Base-by-base conservation (phyloP, 495 filamentous ascomycete species). In the Trichoderma reesei region DNA sequence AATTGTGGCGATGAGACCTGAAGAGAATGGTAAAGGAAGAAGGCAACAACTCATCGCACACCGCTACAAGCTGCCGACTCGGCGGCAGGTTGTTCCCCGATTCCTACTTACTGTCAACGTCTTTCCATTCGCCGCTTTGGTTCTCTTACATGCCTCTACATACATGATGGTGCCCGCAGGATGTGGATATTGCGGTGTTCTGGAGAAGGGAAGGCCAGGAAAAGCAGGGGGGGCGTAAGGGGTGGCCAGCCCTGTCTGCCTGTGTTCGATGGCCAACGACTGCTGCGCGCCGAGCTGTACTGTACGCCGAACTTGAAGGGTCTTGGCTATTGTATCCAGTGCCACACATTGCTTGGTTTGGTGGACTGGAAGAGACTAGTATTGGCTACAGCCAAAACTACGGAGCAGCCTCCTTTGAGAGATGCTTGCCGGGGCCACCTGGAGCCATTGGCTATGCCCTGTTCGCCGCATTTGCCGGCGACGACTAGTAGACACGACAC, bases 281-380 rank as follows among this genome's bases (percentile, higher is more conserved):
- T 48, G 44, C 44, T 48, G n/a, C n/a, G 18, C 18, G 44, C 16
- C 44, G 18, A 48, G 18, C 44, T n/a, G 16, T 48, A 18, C 8
- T 39, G 6, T 11, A 7, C 38, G 6, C 38, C 0, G 51, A 33
- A 34, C 51, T 33, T 56, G 51, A 31, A 56, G 14, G 26, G 18
- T 10, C 26, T 16, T 34, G 31, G 51, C 51, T 33, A 56, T 3
- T 20, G 34, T 6, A 56, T 56, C 3, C 8, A 10, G 8, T 33
- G 48, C 48, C 48, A 56, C 48, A 10, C 48, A 10, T 56, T 56
- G 48, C 48, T 33, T 56, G 48, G 33, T 10, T 56, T 56, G 51
- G 34, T 56, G 33, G 31, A 56, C 44, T 48, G 31, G 51, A 16
- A 33, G 26, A 13, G 51, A 9, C 20, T 16, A n/a, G n/a, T n/a